Evolutionary conservation across 2,329 filamentous ascomycete species (phyloP), one percentile per base, ranked within the genome.

Genomic region (Penicillium expansum): DNA sequence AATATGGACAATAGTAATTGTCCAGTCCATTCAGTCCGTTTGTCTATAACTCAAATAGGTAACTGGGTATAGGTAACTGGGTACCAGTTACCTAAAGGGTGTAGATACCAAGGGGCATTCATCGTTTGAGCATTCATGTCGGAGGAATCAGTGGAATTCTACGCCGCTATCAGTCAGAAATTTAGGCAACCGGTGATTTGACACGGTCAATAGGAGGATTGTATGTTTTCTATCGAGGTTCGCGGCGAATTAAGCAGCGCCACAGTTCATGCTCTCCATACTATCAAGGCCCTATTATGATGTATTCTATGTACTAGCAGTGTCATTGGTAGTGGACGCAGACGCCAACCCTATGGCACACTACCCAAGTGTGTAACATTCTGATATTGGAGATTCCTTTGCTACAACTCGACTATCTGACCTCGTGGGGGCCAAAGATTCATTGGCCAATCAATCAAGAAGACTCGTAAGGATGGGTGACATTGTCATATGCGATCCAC

Each of bases 401-500:
- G 8, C 8, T 22, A 48, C 35, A 47, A 47, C 48, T 27, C 22
- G 14, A 48, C 8, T 38, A 11, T 41, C 32, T 16, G 24, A 37
- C 30, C 43, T 38, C 53, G 45, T 50, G 33, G n/a, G 24, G 35
- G 16, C 6, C 24, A 16, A 32, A 39, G 39, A 30, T 24, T 18
- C 41, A 27, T n/a, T n/a, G 14, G 8, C 50, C 51, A 62, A 59
- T 56, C 37, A 55, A 42, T 14, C 8, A 6, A 8, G 5, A 4
- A 16, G 11, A 38, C 32, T 16, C 18, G 13, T 43, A 13, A 13
- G 41, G 51, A 58, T 42, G 56, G 60, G 51, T 61, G 49, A 62
- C 55, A 62, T 58, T 55, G 29, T 58, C 51, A 52, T 54, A 41
- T 49, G 38, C 32, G 9, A 37, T 38, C 3, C 30, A 18, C 10